Evolutionary conservation across 1,284 basidiomycete species (phyloP).

Genomic region (Pholiota adiposa): DNA sequence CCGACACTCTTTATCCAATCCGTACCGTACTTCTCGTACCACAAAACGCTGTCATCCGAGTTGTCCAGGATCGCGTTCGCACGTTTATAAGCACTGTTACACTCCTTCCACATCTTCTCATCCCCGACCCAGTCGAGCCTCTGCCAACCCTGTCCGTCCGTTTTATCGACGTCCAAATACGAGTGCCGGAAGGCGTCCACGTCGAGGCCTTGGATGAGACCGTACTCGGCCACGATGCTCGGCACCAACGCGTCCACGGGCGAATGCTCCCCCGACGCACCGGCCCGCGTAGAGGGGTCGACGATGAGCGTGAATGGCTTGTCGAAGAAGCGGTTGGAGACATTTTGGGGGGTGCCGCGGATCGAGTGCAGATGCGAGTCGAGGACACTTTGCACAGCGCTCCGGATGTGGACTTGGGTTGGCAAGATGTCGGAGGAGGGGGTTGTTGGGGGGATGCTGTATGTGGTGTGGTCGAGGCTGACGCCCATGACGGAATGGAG

Average conservation of each 20-base stretch:
- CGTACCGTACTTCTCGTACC: conserved; percentile 86
- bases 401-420: conserved; percentile 40
- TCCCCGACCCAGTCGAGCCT: conserved; percentile 82
- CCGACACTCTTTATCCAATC: conserved; percentile 90
- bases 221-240: conserved; percentile 89
- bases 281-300: conserved; percentile 86
- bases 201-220: conserved; percentile 69
- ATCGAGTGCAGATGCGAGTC: conserved; percentile 83
- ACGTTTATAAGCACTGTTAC: conserved; percentile 59
- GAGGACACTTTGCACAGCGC: conserved; percentile 44
- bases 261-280: conserved; percentile 92
- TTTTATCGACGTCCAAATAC: conserved; percentile 18
- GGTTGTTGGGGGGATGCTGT: conserved; percentile 45
- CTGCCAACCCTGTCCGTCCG: conserved; percentile 51
- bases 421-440: conserved; percentile 18
- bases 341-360: conserved; percentile 66
- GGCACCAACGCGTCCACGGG: conserved; percentile 93
- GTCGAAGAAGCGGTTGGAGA: conserved; percentile 92
- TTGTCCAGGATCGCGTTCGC: conserved; percentile 72
- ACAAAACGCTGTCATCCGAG: conserved; percentile 85
- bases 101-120: conserved; percentile 60
- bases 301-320: conserved; percentile 86
- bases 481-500: conserved; percentile 81
- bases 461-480: conserved; percentile 64
- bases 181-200: conserved; percentile 35